Conservation (phyloP, 176 grass and related monocot species). For the Carex cristatella region DNA sequence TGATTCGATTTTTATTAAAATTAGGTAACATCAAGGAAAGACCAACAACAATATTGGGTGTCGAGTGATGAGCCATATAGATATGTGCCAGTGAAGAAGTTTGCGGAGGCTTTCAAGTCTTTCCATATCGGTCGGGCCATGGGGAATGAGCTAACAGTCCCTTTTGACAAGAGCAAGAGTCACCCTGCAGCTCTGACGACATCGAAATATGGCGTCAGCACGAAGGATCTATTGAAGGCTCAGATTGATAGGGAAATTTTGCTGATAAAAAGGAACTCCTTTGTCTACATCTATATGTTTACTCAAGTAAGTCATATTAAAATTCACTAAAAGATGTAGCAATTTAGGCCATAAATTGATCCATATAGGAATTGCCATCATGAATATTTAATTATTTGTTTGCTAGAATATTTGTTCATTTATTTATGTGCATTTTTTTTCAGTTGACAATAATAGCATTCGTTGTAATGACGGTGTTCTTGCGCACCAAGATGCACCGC, state of each 20-base stretch:
- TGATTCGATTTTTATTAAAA: background rate
- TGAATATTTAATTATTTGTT: background rate
- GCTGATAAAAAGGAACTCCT: slow-evolving; percentile 40
- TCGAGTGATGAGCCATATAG: slow-evolving; percentile 24
- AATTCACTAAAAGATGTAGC: background rate
- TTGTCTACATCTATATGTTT: slow-evolving; percentile 22
- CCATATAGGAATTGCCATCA: background rate
- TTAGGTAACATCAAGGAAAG: slow-evolving; percentile 37
- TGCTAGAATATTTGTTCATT: background rate
- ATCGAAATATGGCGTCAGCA: slow-evolving; percentile 24
- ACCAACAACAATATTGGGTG: slow-evolving; percentile 37
- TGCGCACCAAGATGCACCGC: slow-evolving; percentile 71
- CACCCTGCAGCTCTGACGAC: slow-evolving; percentile 36
- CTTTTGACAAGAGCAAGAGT: slow-evolving; percentile 29
- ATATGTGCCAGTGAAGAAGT: slow-evolving; percentile 35
- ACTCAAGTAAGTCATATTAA: background rate
- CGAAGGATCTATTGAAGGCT: slow-evolving; percentile 30
- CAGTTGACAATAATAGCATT: slow-evolving; percentile 48
- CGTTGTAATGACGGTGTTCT: slow-evolving; percentile 63
- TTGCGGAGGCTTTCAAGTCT: slow-evolving; percentile 26
- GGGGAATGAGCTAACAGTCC: slow-evolving; percentile 17
- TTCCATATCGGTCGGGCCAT: slow-evolving; percentile 29
- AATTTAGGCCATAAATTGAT: background rate
- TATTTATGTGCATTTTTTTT: background rate
- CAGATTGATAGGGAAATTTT: slow-evolving; percentile 32